phyloP scores from a whole-genome alignment of 257 asterid species.

The Ophiorrhiza pumila region DNA sequence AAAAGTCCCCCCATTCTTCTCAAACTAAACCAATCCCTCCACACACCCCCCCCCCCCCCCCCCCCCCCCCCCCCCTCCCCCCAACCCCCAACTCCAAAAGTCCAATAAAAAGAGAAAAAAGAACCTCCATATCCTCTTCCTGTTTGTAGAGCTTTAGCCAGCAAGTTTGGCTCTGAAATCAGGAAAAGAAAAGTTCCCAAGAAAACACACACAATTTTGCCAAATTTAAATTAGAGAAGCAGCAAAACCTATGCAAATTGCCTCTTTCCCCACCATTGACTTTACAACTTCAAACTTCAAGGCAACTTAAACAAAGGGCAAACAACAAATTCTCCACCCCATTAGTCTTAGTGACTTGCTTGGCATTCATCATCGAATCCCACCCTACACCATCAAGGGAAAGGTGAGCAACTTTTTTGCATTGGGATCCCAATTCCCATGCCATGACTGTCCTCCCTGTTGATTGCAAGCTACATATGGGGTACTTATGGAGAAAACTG shows the following conservation, averaged over 20 bases:
- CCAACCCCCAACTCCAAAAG: neutral
- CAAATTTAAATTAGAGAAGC: constrained; percentile 30
- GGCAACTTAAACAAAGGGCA: constrained; percentile 15
- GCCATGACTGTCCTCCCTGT: constrained; percentile 38
- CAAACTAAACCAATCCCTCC: neutral
- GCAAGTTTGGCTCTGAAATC: constrained; percentile 56
- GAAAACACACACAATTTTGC: constrained; percentile 3
- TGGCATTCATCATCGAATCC: neutral
- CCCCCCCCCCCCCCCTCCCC: neutral
- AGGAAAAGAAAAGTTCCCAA: constrained; percentile 30
- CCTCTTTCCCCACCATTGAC: constrained; percentile 39
- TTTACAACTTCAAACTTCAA: constrained; percentile 30
- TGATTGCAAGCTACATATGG: constrained; percentile 40
- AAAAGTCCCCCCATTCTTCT: neutral
- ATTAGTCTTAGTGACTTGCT: neutral
- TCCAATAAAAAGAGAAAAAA: neutral
- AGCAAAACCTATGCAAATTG: constrained; percentile 51
- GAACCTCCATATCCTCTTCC: constrained; percentile 7
- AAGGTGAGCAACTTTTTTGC: neutral
- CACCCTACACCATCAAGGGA: neutral
- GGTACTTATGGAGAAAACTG: constrained; percentile 33
- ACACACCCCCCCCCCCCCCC: neutral
- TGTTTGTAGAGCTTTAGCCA: constrained; percentile 35
- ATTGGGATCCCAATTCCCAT: constrained; percentile 19
- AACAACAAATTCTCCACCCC: constrained; percentile 13